phyloP scores from a whole-genome alignment of 2,329 filamentous ascomycete species.

The Rhinocladiella mackenziei region DNA sequence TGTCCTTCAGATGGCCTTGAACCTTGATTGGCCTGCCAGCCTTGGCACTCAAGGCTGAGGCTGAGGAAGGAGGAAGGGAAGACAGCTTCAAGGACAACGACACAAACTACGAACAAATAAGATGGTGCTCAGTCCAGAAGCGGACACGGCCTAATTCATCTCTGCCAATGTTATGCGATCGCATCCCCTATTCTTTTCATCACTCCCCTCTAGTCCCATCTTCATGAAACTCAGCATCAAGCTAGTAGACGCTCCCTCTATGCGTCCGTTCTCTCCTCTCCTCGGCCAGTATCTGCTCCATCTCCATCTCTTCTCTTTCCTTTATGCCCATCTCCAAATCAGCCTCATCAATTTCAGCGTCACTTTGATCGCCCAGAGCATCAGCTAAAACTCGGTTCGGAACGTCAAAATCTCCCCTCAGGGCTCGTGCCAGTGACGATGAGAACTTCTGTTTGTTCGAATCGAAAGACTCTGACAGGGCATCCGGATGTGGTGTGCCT shows the following conservation, averaged over 20 bases:
- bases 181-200: not conserved
- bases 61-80: too few relatives aligned
- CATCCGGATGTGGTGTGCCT: constrained; percentile 4
- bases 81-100: too few relatives aligned
- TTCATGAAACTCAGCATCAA: too few relatives aligned
- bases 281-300: constrained; percentile 28
- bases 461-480: constrained; percentile 1
- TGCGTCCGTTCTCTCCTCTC: constrained; percentile 25
- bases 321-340: constrained; percentile 27
- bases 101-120: too few relatives aligned
- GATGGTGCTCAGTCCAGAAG: too few relatives aligned
- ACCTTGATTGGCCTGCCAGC: too few relatives aligned
- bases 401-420: constrained; percentile 27
- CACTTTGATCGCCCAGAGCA: constrained; percentile 30
- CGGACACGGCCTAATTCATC: too few relatives aligned
- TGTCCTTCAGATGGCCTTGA: too few relatives aligned
- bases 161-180: too few relatives aligned
- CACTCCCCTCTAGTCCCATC: not conserved
- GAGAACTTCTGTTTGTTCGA: constrained; percentile 14
- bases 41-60: too few relatives aligned
- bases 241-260: constrained; percentile 19
- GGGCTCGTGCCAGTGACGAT: constrained; percentile 23
- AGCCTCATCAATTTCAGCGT: constrained; percentile 28
- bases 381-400: constrained; percentile 27
- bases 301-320: constrained; percentile 24